Percentiles rank a stretch among this genome's conserved stretches.
phyloP scores from a whole-genome alignment of 345 rosid species.

The Brassica cretica region DNA sequence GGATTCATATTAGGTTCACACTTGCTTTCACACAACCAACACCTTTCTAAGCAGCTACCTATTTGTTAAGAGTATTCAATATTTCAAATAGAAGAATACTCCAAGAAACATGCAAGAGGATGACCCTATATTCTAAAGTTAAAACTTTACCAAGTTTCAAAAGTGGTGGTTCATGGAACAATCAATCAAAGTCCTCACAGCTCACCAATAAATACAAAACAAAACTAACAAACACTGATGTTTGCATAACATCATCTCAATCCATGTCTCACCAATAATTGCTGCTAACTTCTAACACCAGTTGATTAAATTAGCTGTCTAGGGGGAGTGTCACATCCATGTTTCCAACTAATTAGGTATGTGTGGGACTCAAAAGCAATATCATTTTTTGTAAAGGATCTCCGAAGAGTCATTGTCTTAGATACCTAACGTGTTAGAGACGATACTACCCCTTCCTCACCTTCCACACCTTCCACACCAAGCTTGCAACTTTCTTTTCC shows the following conservation, averaged over 20 bases:
- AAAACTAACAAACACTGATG: conserved; percentile 14
- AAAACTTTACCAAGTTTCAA: background rate
- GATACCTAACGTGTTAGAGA: conserved; percentile 54
- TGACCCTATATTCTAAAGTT: conserved; percentile 20
- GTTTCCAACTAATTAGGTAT: conserved; percentile 46
- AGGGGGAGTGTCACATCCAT: conserved; percentile 37
- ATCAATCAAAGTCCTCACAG: conserved; percentile 38
- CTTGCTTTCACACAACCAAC: background rate
- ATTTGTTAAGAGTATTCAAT: background rate
- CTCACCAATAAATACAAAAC: conserved; percentile 13
- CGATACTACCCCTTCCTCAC: conserved; percentile 42
- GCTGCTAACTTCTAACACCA: conserved; percentile 20
- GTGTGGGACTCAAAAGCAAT: conserved; percentile 42
- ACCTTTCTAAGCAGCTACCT: conserved; percentile 1
- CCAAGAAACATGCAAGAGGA: background rate
- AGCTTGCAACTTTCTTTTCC: conserved; percentile 33
- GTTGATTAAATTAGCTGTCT: conserved; percentile 27
- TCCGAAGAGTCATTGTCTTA: conserved; percentile 38
- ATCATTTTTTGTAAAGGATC: conserved; percentile 35
- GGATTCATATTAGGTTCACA: background rate
- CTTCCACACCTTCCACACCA: conserved; percentile 37
- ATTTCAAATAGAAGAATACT: conserved; percentile 3
- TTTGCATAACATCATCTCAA: conserved; percentile 30
- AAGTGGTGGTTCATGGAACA: conserved; percentile 28
- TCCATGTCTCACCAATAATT: conserved; percentile 31